Conservation (phyloP, 345 rosid species). For the Carallia brachiata region DNA sequence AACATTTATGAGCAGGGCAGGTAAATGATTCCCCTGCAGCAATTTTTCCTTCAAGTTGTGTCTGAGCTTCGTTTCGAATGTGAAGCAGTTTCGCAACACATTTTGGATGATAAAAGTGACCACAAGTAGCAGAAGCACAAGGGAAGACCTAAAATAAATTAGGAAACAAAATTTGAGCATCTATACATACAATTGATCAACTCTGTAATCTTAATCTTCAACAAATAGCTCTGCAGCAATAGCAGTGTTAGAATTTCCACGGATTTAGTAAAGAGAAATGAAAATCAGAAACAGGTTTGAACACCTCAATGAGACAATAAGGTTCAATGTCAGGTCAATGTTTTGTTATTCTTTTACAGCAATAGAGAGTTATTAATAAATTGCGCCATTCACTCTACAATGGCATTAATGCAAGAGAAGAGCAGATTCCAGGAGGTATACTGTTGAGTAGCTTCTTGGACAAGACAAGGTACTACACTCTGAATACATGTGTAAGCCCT, state of each 20-base stretch:
- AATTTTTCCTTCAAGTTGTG: slow-evolving; percentile 52
- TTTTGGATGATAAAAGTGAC: slow-evolving; percentile 75
- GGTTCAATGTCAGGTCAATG: not conserved
- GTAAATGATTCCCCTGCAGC: slow-evolving; percentile 59
- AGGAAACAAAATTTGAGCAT: slow-evolving; percentile 8
- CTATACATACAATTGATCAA: not conserved
- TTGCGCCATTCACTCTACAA: slow-evolving; percentile 3
- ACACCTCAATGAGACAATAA: not conserved
- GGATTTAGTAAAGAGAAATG: not conserved
- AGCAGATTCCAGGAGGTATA: no score
- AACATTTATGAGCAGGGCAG: slow-evolving; percentile 85
- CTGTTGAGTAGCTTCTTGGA: no score
- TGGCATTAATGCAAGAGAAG: slow-evolving; percentile 13
- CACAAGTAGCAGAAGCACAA: slow-evolving; percentile 83
- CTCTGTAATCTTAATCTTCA: not conserved
- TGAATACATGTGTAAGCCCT: no score
- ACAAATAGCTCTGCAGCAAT: not conserved
- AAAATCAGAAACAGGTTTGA: not conserved
- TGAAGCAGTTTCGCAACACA: slow-evolving; percentile 65
- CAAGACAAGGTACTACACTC: no score
- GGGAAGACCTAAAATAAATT: slow-evolving; percentile 56
- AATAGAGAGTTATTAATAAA: not conserved
- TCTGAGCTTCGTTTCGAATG: slow-evolving; percentile 48
- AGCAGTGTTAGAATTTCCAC: not conserved
- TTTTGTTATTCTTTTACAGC: not conserved